Evolutionary conservation across 2,329 filamentous ascomycete genomes (phyloP).

Genomic region (Penicillium sp.): DNA sequence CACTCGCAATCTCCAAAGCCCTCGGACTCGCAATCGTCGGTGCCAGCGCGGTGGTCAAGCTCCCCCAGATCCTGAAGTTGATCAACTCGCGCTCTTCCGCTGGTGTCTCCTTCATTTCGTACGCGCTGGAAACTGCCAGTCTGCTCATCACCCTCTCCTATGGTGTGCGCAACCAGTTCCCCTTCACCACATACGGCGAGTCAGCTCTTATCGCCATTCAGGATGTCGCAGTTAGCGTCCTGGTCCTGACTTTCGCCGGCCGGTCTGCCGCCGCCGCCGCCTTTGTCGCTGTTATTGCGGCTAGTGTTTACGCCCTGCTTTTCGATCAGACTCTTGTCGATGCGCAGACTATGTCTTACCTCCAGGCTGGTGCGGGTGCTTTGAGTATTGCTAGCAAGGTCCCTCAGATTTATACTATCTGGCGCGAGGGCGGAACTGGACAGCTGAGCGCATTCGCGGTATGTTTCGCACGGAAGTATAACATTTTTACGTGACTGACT

Average conservation of each 20-base stretch:
- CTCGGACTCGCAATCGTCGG: conserved; percentile 92
- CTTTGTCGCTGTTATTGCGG: conserved; percentile 76
- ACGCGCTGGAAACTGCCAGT: conserved; percentile 84
- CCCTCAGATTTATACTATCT: conserved; percentile 88
- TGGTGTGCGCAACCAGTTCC: conserved; percentile 86
- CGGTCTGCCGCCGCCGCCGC: conserved; percentile 67
- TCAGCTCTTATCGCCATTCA: conserved; percentile 88
- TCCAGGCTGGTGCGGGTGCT: conserved; percentile 82
- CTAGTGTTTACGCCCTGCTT: conserved; percentile 69
- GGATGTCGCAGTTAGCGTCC: conserved; percentile 82
- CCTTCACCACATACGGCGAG: conserved; percentile 96
- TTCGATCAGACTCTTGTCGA: conserved; percentile 62
- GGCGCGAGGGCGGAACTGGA: conserved; percentile 81
- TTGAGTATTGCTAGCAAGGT: conserved; percentile 87
- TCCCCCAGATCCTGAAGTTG: conserved; percentile 95
- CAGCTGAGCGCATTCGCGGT: conserved; percentile 96
- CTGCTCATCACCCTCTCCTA: conserved; percentile 91
- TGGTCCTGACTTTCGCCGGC: conserved; percentile 83
- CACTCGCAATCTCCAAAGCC: conserved; percentile 86
- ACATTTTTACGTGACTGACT: neutral
- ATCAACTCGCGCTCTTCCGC: conserved; percentile 74
- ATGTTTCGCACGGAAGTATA: conserved; percentile 43
- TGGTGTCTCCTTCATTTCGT: conserved; percentile 85
- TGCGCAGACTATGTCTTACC: conserved; percentile 65
- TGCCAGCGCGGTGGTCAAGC: conserved; percentile 88